Evolutionary conservation across 108 stramenopile genomes (phyloP).

Genomic region (Epithemia pelagica): DNA sequence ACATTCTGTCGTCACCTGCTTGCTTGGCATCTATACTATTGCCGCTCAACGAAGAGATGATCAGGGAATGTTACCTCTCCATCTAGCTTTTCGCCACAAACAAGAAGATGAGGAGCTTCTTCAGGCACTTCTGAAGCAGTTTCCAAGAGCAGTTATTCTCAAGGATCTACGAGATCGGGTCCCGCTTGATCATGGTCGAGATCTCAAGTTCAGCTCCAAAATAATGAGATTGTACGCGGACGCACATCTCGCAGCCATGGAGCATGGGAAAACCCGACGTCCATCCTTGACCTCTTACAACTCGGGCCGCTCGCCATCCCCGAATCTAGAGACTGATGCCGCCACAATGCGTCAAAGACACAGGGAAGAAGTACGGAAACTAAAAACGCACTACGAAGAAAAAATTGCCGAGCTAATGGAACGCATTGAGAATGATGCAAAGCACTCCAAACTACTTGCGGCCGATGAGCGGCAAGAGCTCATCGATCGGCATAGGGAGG

Average conservation of each 20-base stretch:
- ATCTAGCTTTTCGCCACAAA: slow-evolving; percentile 63
- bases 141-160: slow-evolving; percentile 50
- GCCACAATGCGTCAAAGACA: slow-evolving; percentile 1
- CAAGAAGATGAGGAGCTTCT: slow-evolving; percentile 43
- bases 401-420: slow-evolving; percentile 9
- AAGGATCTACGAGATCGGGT: slow-evolving; percentile 42
- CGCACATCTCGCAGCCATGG: slow-evolving; percentile 9
- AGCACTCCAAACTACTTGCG: slow-evolving; percentile 1
- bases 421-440: background rate
- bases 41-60: slow-evolving; percentile 50
- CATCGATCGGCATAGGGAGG: slow-evolving; percentile 7
- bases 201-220: slow-evolving; percentile 23
- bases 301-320: background rate
- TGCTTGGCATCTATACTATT: slow-evolving; percentile 47
- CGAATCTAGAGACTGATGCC: background rate
- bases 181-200: slow-evolving; percentile 33
- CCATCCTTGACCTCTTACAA: background rate
- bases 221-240: slow-evolving; percentile 35
- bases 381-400: slow-evolving; percentile 22
- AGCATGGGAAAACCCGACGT: background rate
- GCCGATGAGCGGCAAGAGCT: background rate
- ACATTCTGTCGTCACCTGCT: slow-evolving; percentile 26
- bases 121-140: slow-evolving; percentile 50
- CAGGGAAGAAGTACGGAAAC: background rate
- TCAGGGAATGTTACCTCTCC: slow-evolving; percentile 75